phyloP scores from a whole-genome alignment of 2,329 filamentous ascomycete genomes.

The Decorospora gaudefroyi region DNA sequence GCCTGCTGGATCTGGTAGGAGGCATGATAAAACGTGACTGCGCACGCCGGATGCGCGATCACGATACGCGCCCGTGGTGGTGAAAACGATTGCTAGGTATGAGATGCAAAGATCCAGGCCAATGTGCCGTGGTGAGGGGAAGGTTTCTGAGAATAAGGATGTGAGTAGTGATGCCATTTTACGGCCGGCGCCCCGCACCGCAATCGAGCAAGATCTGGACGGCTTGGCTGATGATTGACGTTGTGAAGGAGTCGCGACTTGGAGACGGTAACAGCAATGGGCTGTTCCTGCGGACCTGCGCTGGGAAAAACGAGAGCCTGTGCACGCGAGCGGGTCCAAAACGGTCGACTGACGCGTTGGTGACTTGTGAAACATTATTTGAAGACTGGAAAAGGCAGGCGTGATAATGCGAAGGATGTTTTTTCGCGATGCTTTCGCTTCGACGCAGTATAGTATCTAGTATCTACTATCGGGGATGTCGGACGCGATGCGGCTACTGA shows the following conservation, averaged over 20 bases:
- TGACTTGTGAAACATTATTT: constrained; percentile 1
- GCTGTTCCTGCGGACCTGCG: constrained; percentile 25
- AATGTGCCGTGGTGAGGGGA: constrained; percentile 18
- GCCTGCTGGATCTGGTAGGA: constrained; percentile 12
- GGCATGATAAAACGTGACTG: constrained; percentile 27
- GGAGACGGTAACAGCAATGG: constrained; percentile 26
- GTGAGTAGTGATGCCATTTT: constrained; percentile 4
- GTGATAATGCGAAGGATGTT: neutral
- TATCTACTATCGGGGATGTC: no score
- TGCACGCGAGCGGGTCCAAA: constrained; percentile 13
- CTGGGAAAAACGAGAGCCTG: constrained; percentile 19
- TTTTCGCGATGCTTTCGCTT: no score
- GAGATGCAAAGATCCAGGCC: constrained; percentile 17
- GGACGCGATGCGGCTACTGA: no score
- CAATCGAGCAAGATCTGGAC: constrained; percentile 31
- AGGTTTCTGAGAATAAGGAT: constrained; percentile 1
- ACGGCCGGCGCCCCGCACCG: constrained; percentile 15
- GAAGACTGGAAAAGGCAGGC: neutral
- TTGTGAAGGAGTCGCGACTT: constrained; percentile 33
- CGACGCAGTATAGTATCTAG: no score
- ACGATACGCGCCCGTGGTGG: constrained; percentile 4
- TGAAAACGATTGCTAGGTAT: constrained; percentile 21
- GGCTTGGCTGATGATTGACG: constrained; percentile 22
- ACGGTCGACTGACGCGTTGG: constrained; percentile 12
- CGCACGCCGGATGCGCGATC: constrained; percentile 18